Evolutionary conservation across 345 rosid species (phyloP).

Genomic region (Corchorus olitorius): DNA sequence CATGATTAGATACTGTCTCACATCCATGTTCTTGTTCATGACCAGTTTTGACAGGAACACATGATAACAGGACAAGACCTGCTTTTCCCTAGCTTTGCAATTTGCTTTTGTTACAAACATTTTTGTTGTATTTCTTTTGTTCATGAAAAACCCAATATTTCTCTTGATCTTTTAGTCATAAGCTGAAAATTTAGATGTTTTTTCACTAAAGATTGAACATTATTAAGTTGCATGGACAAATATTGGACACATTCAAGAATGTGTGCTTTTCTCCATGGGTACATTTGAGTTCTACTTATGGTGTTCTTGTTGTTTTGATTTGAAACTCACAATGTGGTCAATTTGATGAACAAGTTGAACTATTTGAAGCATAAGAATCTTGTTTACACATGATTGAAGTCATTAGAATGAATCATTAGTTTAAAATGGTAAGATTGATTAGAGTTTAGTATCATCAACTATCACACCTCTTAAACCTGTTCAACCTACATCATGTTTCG

Average conservation of each 20-base stretch:
- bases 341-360: not conserved
- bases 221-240: not conserved
- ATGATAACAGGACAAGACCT: not conserved
- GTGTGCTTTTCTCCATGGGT: not conserved
- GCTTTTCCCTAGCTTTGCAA: not conserved
- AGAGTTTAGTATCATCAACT: not conserved
- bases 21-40: not conserved
- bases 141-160: not conserved
- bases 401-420: not conserved
- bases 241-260: not conserved
- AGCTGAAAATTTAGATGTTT: not conserved
- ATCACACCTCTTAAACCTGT: not conserved
- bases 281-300: not conserved
- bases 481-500: conserved; percentile 1
- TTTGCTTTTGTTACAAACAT: no score
- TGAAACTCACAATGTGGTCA: not conserved
- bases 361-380: not conserved
- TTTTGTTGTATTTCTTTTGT: not conserved
- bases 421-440: not conserved
- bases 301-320: conserved; percentile 1
- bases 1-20: not conserved
- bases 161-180: not conserved
- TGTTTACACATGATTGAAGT: not conserved
- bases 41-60: not conserved
- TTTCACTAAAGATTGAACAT: not conserved